phyloP scores from a whole-genome alignment of 768 basidiomycete species.

The Tricholoma hemisulphureum region DNA sequence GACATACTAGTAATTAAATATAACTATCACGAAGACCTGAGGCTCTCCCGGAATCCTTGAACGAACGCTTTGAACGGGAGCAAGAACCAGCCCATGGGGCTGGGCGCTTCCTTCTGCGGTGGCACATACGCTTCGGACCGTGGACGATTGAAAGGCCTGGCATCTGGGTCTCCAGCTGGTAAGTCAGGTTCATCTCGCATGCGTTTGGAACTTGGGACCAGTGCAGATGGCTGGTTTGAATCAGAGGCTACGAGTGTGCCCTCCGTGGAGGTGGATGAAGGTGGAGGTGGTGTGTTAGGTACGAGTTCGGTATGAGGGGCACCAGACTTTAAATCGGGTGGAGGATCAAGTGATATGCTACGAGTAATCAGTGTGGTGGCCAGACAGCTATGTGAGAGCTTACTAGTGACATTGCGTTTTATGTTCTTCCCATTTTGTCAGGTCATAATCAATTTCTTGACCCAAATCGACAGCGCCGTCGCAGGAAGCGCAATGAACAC shows the following conservation, averaged over 20 bases:
- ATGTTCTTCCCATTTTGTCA: slow-evolving; percentile 62
- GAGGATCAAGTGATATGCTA: slow-evolving; percentile 2
- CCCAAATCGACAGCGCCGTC: slow-evolving; percentile 41
- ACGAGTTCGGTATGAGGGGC: slow-evolving; percentile 9
- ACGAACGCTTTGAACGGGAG: slow-evolving; percentile 64
- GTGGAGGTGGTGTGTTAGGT: slow-evolving; percentile 19
- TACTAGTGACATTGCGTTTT: slow-evolving; percentile 45
- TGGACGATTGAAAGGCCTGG: slow-evolving; percentile 48
- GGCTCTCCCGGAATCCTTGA: slow-evolving; percentile 65
- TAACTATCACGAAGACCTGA: slow-evolving; percentile 23
- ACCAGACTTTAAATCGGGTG: slow-evolving; percentile 3
- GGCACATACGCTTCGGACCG: slow-evolving; percentile 47
- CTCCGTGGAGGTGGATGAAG: slow-evolving; percentile 33
- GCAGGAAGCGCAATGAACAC: slow-evolving; percentile 55
- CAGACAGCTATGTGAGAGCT: neutral
- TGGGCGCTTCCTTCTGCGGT: slow-evolving; percentile 45
- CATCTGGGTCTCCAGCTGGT: slow-evolving; percentile 31
- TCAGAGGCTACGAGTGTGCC: slow-evolving; percentile 36
- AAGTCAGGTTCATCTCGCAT: slow-evolving; percentile 31
- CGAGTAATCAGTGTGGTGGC: neutral
- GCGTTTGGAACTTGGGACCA: slow-evolving; percentile 44
- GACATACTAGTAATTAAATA: neutral
- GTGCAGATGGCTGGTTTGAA: slow-evolving; percentile 14
- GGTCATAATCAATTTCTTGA: slow-evolving; percentile 56
- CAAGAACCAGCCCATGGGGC: slow-evolving; percentile 56